A percentile compares a stretch with the other conserved stretches of the same genome.
These are phyloP conservation scores for Mycena sanguinolenta DNA, from an alignment of 768 basidiomycete genomes.

Conservation along the genomic window DNA sequence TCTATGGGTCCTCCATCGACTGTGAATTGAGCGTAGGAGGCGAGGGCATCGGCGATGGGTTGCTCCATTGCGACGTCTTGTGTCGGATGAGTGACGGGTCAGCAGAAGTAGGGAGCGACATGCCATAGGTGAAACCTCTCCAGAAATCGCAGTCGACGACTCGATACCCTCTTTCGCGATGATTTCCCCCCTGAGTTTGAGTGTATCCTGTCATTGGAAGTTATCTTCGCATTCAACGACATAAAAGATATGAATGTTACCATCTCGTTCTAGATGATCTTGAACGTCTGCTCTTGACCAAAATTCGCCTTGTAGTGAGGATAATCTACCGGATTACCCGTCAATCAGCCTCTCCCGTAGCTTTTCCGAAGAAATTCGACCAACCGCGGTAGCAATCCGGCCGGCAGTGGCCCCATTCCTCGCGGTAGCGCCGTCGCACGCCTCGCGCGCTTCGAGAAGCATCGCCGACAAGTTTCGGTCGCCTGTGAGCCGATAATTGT, in stretches of 20 bases:
- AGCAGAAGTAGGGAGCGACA: not conserved
- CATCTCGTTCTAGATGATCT: constrained; percentile 42
- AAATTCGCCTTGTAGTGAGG: constrained; percentile 35
- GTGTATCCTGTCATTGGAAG: constrained; percentile 34
- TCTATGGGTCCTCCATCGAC: constrained; percentile 46
- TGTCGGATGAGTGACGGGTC: not conserved
- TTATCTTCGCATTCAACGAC: not conserved
- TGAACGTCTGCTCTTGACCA: constrained; percentile 44
- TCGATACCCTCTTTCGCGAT: constrained; percentile 42
- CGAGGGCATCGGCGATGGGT: constrained; percentile 39
- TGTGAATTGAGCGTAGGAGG: constrained; percentile 40
- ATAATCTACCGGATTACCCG: constrained; percentile 30
- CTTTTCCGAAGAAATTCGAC: not conserved
- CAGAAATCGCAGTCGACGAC: constrained; percentile 47
- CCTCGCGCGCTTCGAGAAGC: constrained; percentile 59
- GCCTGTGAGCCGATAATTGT: constrained; percentile 48
- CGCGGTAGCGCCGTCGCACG: constrained; percentile 45
- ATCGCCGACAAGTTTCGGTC: constrained; percentile 45
- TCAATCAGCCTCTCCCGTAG: not conserved
- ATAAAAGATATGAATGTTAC: not conserved
- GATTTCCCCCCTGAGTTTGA: constrained; percentile 34
- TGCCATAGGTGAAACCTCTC: constrained; percentile 40
- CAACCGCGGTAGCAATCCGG: constrained; percentile 41
- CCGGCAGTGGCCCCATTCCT: constrained; percentile 47
- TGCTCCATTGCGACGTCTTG: constrained; percentile 37